Evolutionary conservation across 805 yeast species (phyloP).

Genomic region (Candida lessepsii): DNA sequence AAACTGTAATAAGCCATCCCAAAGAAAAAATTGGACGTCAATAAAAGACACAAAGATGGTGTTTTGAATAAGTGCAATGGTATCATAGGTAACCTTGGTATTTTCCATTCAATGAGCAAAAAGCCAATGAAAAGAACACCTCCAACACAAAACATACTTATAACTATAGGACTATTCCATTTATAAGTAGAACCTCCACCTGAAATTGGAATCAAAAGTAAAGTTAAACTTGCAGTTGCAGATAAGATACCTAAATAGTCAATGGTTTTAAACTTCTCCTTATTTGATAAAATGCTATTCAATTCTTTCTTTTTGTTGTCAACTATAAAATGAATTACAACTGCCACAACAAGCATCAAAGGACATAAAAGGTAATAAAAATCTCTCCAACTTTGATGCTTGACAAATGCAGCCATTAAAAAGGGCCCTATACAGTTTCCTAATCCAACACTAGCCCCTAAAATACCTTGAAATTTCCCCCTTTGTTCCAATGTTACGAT

Average conservation of each 20-base stretch:
- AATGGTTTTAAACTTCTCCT: slow-evolving; percentile 42
- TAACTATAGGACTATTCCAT: slow-evolving; percentile 50
- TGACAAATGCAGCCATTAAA: slow-evolving; percentile 50
- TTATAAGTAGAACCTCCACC: slow-evolving; percentile 61
- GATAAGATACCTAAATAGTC: slow-evolving; percentile 55
- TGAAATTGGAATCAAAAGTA: slow-evolving; percentile 54
- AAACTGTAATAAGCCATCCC: slow-evolving; percentile 51
- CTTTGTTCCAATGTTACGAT: slow-evolving; percentile 51
- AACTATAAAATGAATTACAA: slow-evolving; percentile 32
- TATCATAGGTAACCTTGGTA: slow-evolving; percentile 53
- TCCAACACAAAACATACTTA: slow-evolving; percentile 35
- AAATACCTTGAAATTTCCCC: slow-evolving; percentile 57
- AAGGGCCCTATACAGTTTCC: slow-evolving; percentile 60
- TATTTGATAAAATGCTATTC: slow-evolving; percentile 27
- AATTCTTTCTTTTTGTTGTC: slow-evolving; percentile 30
- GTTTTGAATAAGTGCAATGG: slow-evolving; percentile 47
- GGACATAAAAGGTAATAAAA: slow-evolving; percentile 52
- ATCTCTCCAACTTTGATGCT: slow-evolving; percentile 49
- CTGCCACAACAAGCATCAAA: slow-evolving; percentile 30
- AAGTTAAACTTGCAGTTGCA: slow-evolving; percentile 46
- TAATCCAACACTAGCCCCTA: slow-evolving; percentile 50
- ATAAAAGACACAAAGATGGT: slow-evolving; percentile 32
- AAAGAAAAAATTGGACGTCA: slow-evolving; percentile 41
- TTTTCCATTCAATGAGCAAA: slow-evolving; percentile 49
- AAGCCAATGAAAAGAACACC: slow-evolving; percentile 38